Base-by-base conservation (phyloP, 1,284 basidiomycete species). In the Rhodotorula sp. region DNA sequence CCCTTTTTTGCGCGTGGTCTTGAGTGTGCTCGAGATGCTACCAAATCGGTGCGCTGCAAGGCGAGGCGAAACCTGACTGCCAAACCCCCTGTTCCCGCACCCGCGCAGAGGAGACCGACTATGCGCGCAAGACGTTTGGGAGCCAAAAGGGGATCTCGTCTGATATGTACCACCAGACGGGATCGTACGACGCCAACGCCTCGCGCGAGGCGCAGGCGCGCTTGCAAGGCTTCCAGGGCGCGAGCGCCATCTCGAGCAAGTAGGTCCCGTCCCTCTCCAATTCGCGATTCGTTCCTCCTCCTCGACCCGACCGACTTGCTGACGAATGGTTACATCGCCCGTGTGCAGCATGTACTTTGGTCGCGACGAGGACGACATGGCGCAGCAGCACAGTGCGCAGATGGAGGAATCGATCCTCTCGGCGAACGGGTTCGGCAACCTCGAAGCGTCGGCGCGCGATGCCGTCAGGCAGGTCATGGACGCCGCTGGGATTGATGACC, bases 161-260 rank as follows among this genome's bases (percentile, higher is more conserved):
- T 2, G 97, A 99, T 80, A 94, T 95, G 90, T 98, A 92, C 85
- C 98, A 98, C 82, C 92, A 90, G 52, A 87, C 95, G 45, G 91
- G 91, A 66, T 82, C 87, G 26, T 97, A 97, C 82, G 95, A 99
- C 80, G 87, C 93, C 2, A 79, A 82, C 57, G 85, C 88, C 6
- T 80, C 87, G 48, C 82, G 84, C 55, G 93, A 97, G 81, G 93
- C 94, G 2, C 90, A 93, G 80, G 83, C 86, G 28, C 87, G 95
- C 15, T 83, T 98, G 59, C 87, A 89, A 77, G 84, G 87, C 60
- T 99, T 99, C 87, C 87, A 89, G 77, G 95, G 95, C 23, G 93
- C 95, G 34, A 92, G 91, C 0, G 88, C 93, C 47, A 99, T 99
- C 79, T 97, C 93, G 8, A 95, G 92, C 55, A 97, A 89, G 73